These are phyloP conservation scores for Blastocystis sp. DNA, from an alignment of 352 stramenopile genomes.

Conservation along the genomic window DNA sequence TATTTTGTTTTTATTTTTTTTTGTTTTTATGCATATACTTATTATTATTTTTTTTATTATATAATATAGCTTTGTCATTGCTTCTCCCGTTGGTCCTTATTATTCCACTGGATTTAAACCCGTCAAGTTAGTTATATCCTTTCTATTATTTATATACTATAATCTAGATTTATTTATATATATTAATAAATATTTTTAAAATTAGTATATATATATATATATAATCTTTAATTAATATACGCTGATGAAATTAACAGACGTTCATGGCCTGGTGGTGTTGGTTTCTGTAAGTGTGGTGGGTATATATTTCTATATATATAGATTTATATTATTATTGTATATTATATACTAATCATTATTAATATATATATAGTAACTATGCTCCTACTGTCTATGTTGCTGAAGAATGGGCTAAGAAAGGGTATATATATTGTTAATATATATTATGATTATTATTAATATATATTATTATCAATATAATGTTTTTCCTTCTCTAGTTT, in stretches of 20 bases:
- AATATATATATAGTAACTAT: conserved; percentile 55
- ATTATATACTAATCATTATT: conserved; percentile 55
- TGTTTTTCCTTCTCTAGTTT: too few relatives aligned
- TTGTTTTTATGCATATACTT: not conserved
- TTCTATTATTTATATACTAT: too few relatives aligned
- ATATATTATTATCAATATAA: too few relatives aligned
- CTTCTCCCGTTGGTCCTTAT: conserved; percentile 84
- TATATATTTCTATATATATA: conserved; percentile 37
- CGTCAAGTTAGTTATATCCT: conserved; percentile 62
- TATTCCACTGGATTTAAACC: conserved; percentile 77
- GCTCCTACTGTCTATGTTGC: conserved; percentile 39
- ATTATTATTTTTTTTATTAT: conserved; percentile 49
- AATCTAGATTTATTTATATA: not conserved
- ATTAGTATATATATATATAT: conserved; percentile 48
- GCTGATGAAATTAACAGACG: conserved; percentile 72
- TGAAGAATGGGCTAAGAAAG: conserved; percentile 34
- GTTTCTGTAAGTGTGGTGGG: conserved; percentile 71
- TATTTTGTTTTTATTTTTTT: conserved; percentile 5
- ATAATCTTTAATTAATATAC: conserved; percentile 49
- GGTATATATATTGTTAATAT: conserved; percentile 27
- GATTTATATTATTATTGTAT: not conserved
- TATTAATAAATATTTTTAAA: not conserved
- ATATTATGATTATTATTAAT: not conserved
- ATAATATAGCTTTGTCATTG: conserved; percentile 81
- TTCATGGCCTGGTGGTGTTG: conserved; percentile 79